These are phyloP conservation scores for Sicyos edulis DNA, from an alignment of 306 rosid genomes.

Conservation along the genomic window DNA sequence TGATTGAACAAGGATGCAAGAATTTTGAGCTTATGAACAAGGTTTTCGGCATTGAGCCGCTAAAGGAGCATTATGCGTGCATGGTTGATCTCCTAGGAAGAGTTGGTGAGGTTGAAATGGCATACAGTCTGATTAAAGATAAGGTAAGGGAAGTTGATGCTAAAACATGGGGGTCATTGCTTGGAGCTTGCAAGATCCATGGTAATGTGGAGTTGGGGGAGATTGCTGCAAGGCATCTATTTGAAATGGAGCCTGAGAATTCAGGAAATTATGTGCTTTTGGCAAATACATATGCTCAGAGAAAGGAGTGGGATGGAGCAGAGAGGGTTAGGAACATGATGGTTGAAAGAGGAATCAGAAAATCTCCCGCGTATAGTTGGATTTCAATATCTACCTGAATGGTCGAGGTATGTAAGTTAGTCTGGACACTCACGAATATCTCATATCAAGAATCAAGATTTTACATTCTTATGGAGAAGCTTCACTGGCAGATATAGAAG, in stretches of 20 bases:
- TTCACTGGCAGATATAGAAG: too few species aligned
- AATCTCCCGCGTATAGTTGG: constrained; percentile 56
- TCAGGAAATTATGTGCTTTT: constrained; percentile 59
- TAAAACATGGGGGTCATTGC: constrained; percentile 56
- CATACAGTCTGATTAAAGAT: constrained; percentile 39
- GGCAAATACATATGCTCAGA: constrained; percentile 57
- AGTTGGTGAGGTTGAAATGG: constrained; percentile 58
- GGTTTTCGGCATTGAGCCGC: constrained; percentile 47
- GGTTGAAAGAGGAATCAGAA: constrained; percentile 39
- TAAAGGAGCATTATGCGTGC: constrained; percentile 62
- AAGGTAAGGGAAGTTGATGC: constrained; percentile 39
- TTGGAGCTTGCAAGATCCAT: constrained; percentile 51
- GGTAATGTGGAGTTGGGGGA: constrained; percentile 57
- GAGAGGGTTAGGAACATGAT: constrained; percentile 49
- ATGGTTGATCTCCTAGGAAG: constrained; percentile 67
- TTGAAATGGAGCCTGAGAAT: constrained; percentile 46
- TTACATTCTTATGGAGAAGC: background rate
- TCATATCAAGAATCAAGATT: background rate
- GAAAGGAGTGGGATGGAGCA: constrained; percentile 49
- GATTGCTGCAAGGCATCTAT: constrained; percentile 53
- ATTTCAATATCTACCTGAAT: constrained; percentile 23
- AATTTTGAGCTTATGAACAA: constrained; percentile 53
- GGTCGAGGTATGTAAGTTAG: too few species aligned
- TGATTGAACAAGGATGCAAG: constrained; percentile 50
- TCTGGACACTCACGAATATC: too few species aligned